phyloP scores from a whole-genome alignment of 2,329 filamentous ascomycete genomes.

The Claviceps pazoutovae region DNA sequence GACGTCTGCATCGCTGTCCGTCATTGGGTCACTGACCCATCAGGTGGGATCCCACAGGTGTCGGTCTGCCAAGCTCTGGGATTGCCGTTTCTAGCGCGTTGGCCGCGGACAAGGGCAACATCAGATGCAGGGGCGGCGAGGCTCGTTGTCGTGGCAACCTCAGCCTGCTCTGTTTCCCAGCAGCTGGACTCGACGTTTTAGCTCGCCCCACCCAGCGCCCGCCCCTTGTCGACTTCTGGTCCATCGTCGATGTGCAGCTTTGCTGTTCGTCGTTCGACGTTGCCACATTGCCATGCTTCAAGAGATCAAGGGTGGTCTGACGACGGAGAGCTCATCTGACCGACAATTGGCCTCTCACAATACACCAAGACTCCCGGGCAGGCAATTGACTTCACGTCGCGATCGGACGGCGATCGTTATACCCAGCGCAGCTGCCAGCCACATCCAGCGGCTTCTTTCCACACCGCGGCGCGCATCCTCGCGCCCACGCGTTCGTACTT shows the following conservation, averaged over 20 bases:
- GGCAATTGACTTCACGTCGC: background rate
- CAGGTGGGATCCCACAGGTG: background rate
- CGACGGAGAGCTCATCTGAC: background rate
- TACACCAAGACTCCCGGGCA: background rate
- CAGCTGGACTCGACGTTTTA: constrained; percentile 1
- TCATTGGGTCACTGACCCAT: background rate
- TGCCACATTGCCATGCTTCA: constrained; percentile 4
- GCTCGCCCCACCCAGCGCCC: background rate
- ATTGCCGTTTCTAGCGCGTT: constrained; percentile 4
- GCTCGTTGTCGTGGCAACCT: constrained; percentile 9
- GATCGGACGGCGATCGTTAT: background rate
- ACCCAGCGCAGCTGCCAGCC: background rate
- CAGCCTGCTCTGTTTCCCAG: constrained; percentile 9
- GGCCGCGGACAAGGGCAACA: background rate
- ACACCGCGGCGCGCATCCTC: too few species aligned
- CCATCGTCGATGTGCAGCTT: background rate
- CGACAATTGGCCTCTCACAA: background rate
- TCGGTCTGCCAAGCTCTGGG: background rate
- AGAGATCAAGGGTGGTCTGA: background rate
- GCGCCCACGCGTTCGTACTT: too few species aligned
- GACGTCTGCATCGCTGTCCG: background rate
- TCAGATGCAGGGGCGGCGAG: background rate
- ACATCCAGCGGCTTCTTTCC: too few species aligned
- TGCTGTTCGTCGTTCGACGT: constrained; percentile 4
- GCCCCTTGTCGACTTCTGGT: background rate